phyloP scores from a whole-genome alignment of 2,329 filamentous ascomycete species.

The Coniochaeta sp. region DNA sequence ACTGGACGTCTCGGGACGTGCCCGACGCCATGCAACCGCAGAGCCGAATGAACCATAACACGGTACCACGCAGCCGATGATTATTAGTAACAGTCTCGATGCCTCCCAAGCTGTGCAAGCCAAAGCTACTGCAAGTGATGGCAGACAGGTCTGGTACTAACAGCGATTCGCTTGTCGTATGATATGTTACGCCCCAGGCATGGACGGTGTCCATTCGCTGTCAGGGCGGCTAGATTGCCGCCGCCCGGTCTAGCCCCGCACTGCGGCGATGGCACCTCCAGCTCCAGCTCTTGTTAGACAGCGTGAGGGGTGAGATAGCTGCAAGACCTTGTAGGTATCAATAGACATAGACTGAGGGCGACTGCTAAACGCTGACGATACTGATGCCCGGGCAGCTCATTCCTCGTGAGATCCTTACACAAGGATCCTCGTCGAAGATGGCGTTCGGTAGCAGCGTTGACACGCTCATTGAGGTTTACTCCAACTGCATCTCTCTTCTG shows the following conservation, averaged over 20 bases:
- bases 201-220: background rate
- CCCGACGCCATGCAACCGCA: background rate
- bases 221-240: background rate
- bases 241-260: background rate
- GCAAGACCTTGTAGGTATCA: background rate
- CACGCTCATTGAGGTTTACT: slow-evolving; percentile 38
- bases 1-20: background rate
- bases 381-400: background rate
- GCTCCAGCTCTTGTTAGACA: background rate
- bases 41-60: background rate
- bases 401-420: background rate
- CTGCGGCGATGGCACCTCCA: background rate
- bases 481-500: slow-evolving; percentile 34
- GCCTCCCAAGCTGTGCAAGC: background rate
- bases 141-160: background rate
- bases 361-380: background rate
- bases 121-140: background rate
- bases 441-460: slow-evolving; percentile 35
- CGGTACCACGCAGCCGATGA: background rate
- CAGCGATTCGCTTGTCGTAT: background rate
- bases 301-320: background rate
- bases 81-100: background rate
- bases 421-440: slow-evolving; percentile 13
- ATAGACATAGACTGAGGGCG: background rate
- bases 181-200: background rate